These are phyloP conservation scores for Geranomyces michiganensis DNA, from an alignment of 192 early-diverging fungal genomes.

Conservation along the genomic window DNA sequence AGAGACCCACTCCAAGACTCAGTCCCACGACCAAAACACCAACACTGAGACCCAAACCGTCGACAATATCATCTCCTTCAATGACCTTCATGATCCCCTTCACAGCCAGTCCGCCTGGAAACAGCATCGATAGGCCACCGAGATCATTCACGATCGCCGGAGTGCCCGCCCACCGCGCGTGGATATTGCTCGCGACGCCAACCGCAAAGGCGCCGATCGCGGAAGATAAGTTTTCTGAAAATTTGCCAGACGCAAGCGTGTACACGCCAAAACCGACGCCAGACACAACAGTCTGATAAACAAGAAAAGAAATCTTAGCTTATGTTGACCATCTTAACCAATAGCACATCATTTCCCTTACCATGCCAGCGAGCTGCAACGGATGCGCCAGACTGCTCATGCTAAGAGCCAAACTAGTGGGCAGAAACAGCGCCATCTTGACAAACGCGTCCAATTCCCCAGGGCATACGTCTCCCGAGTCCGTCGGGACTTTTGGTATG, in stretches of 20 bases:
- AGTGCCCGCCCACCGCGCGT: slow-evolving; percentile 27
- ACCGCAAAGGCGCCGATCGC: slow-evolving; percentile 36
- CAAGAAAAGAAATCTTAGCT: too few species aligned
- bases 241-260: neutral
- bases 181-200: slow-evolving; percentile 33
- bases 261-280: slow-evolving; percentile 23
- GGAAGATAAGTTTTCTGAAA: slow-evolving; percentile 22
- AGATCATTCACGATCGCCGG: slow-evolving; percentile 41
- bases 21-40: slow-evolving; percentile 35
- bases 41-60: slow-evolving; percentile 26
- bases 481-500: slow-evolving; percentile 18
- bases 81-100: slow-evolving; percentile 30
- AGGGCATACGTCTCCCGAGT: slow-evolving; percentile 14
- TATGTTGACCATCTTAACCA: too few species aligned
- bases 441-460: neutral
- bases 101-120: slow-evolving; percentile 40
- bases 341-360: too few species aligned
- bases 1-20: slow-evolving; percentile 36
- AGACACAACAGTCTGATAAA: slow-evolving; percentile 15
- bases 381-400: slow-evolving; percentile 40
- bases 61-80: slow-evolving; percentile 13
- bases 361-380: slow-evolving; percentile 41
- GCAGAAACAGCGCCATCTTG: slow-evolving; percentile 35
- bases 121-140: slow-evolving; percentile 32
- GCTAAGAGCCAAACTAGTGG: slow-evolving; percentile 28